Conservation (phyloP, 2,329 filamentous ascomycete species). For the Aureobasidium sp. region DNA sequence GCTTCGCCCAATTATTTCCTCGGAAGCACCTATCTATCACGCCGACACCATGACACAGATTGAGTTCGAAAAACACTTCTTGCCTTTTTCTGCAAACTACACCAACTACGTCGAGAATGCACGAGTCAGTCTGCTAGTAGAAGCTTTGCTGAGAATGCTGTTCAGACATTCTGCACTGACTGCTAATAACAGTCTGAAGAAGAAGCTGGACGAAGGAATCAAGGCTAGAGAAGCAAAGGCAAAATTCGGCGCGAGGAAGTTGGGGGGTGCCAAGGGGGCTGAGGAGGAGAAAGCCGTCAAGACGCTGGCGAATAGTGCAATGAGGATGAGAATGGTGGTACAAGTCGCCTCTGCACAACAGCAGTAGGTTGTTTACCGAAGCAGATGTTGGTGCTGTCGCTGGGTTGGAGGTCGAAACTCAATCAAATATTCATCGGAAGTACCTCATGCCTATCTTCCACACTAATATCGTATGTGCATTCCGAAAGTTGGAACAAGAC, state of each 20-base stretch:
- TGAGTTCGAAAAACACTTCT: constrained; percentile 53
- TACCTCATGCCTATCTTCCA: too few relatives aligned
- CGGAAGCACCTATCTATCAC: constrained; percentile 31
- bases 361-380: neutral
- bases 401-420: neutral
- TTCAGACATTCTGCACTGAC: constrained; percentile 27
- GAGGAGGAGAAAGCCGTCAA: constrained; percentile 32
- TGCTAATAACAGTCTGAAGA: constrained; percentile 32
- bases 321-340: constrained; percentile 23
- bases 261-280: constrained; percentile 29
- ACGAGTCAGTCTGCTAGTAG: constrained; percentile 62
- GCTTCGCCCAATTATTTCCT: constrained; percentile 43
- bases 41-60: constrained; percentile 41
- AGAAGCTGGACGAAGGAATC: constrained; percentile 48
- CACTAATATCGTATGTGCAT: too few relatives aligned
- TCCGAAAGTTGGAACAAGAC: too few relatives aligned
- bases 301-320: constrained; percentile 29
- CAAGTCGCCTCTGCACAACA: neutral
- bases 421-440: neutral
- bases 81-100: constrained; percentile 58
- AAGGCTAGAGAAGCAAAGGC: constrained; percentile 41
- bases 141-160: constrained; percentile 54
- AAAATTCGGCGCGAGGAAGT: constrained; percentile 39
- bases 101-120: constrained; percentile 60
- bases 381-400: too few relatives aligned